phyloP scores from a whole-genome alignment of 1,284 basidiomycete species.

The Heliocybe sulcata region DNA sequence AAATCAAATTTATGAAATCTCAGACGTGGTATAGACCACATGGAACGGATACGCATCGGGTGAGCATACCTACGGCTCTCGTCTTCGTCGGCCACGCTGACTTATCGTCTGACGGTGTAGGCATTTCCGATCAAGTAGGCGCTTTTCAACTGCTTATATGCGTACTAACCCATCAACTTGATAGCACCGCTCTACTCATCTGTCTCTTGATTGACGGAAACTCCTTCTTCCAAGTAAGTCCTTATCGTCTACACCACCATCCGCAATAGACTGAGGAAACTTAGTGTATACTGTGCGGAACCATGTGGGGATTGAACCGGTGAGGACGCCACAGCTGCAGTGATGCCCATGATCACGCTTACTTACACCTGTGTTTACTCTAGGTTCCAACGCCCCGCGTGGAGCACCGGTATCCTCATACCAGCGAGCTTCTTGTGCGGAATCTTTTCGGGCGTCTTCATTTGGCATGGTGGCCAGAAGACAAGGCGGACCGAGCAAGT shows the following conservation, averaged over 20 bases:
- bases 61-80: background rate
- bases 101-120: constrained; percentile 23
- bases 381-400: constrained; percentile 56
- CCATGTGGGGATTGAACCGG: constrained; percentile 80
- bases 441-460: constrained; percentile 71
- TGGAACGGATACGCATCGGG: constrained; percentile 8
- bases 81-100: background rate
- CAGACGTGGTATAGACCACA: constrained; percentile 10
- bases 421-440: constrained; percentile 75
- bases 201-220: constrained; percentile 8
- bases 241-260: constrained; percentile 3
- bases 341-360: background rate
- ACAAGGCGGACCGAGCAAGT: constrained; percentile 78
- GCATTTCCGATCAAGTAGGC: constrained; percentile 74
- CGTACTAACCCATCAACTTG: constrained; percentile 1
- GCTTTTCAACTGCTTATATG: constrained; percentile 11
- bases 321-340: constrained; percentile 10
- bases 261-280: background rate
- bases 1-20: constrained; percentile 3
- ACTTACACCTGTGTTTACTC: constrained; percentile 3
- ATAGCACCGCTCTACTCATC: constrained; percentile 7
- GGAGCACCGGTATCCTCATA: constrained; percentile 70
- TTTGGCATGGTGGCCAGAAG: constrained; percentile 71
- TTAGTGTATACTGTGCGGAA: constrained; percentile 63
- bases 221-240: constrained; percentile 8